These are phyloP conservation scores for Lobosporangium transversale DNA, from an alignment of 192 early-diverging fungal genomes.

Conservation along the genomic window DNA sequence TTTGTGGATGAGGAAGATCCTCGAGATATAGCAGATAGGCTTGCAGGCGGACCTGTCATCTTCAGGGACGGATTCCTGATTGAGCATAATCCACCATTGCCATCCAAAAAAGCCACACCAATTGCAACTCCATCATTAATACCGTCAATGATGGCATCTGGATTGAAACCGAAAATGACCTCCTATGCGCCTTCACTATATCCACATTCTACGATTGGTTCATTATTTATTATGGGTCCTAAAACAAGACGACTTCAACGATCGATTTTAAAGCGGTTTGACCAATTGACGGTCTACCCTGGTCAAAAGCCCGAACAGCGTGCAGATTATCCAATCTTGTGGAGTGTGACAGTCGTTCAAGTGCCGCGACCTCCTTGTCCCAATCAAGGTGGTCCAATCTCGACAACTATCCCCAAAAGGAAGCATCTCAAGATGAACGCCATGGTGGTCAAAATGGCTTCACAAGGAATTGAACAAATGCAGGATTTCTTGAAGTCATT, in stretches of 20 bases:
- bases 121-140: slow-evolving; percentile 12
- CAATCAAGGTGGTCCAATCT: background rate
- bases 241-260: slow-evolving; percentile 42
- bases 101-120: slow-evolving; percentile 1
- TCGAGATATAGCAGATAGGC: slow-evolving; percentile 34
- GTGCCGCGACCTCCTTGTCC: slow-evolving; percentile 21
- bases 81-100: slow-evolving; percentile 49
- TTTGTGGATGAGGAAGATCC: slow-evolving; percentile 47
- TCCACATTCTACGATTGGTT: slow-evolving; percentile 71
- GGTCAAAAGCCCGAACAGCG: slow-evolving; percentile 44
- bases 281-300: slow-evolving; percentile 38
- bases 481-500: slow-evolving; percentile 48
- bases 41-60: slow-evolving; percentile 34
- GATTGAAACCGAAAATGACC: slow-evolving; percentile 35
- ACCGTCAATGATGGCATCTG: slow-evolving; percentile 55
- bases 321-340: slow-evolving; percentile 38
- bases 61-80: slow-evolving; percentile 63
- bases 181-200: slow-evolving; percentile 63
- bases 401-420: slow-evolving; percentile 12
- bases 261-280: slow-evolving; percentile 41
- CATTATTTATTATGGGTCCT: slow-evolving; percentile 68
- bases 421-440: slow-evolving; percentile 41
- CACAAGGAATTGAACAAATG: slow-evolving; percentile 49
- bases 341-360: slow-evolving; percentile 48
- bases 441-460: slow-evolving; percentile 53